Base-by-base conservation (phyloP, 352 stramenopile genomes). In the Phytophthora palmivora region DNA sequence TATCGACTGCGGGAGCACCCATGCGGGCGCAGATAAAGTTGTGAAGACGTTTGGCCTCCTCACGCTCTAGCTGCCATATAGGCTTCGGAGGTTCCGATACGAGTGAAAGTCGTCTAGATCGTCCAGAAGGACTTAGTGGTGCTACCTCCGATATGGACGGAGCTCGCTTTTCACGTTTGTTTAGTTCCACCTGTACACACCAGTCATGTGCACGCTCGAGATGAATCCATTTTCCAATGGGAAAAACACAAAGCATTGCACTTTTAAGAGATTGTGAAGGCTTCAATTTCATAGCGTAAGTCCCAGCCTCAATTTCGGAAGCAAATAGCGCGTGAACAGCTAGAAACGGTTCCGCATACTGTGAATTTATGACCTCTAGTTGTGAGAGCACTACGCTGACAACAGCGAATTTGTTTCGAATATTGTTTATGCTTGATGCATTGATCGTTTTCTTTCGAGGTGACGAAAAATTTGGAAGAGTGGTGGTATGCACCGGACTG, bases 21-120 rank as follows among this genome's bases (percentile, higher is more conserved):
- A 92, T 77, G n/a, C 79, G 79, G 4, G 73, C 70, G 51, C 79
- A 91, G 26, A 92, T 74, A 52, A 92, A 87, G 44, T 81, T 73
- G 46, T 90, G 79, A 0, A 91, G 64, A 2, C 71, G 71, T 10
- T 71, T 61, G 3, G 77, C 83, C 50, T 89, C 79, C 6, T 87
- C 72, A 8, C 74, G 82, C 19, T 90, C 73, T 19, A 67, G 22
- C 28, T 88, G 50, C 79, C 79, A 91, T 4, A 63, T 53, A 0
- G 60, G 56, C 28, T 49, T 43, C 1, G 19, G 21, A 15, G 42
- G 48, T 6, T 62, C 45, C 12, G 19, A 19, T 10, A 51, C 44
- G 0, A 55, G 21, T 9, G 49, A 32, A 22, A 58, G 36, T 0
- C 58, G 47, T 30, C 37, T 58, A 30, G 42, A 26, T 44, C 50